These are phyloP conservation scores for Alternaria viburni DNA, from an alignment of 2,329 filamentous ascomycete species.

Conservation along the genomic window DNA sequence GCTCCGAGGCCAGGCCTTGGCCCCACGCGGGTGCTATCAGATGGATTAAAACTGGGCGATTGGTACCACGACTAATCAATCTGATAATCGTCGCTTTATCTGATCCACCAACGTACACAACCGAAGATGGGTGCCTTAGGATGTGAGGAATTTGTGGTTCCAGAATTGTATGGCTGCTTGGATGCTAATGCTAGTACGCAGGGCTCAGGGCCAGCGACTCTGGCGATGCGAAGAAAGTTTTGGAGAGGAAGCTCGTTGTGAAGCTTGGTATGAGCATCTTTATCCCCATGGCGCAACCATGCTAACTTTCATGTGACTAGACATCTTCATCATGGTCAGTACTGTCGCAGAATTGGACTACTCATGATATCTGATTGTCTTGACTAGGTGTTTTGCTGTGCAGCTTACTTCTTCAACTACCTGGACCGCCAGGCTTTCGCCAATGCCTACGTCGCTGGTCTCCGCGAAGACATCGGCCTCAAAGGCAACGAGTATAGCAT, in stretches of 20 bases:
- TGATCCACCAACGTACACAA: background rate
- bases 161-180: background rate
- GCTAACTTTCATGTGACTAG: background rate
- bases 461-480: conserved; percentile 30
- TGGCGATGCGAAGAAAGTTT: background rate
- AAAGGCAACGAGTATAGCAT: conserved; percentile 32
- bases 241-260: conserved; percentile 8
- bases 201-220: background rate
- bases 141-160: background rate
- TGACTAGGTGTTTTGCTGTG: conserved; percentile 27
- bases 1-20: background rate
- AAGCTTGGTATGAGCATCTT: conserved; percentile 7
- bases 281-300: background rate
- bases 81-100: conserved; percentile 3
- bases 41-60: background rate
- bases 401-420: conserved; percentile 38
- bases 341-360: background rate
- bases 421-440: conserved; percentile 33
- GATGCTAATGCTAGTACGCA: background rate
- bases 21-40: background rate
- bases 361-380: background rate
- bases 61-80: background rate
- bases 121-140: background rate
- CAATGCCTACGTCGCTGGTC: conserved; percentile 34
- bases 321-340: conserved; percentile 9